A percentile compares a stretch with the other conserved stretches of the same genome.
Conservation (phyloP, 2,329 filamentous ascomycete genomes). For the Aspergillus oerlinghausenensis region DNA sequence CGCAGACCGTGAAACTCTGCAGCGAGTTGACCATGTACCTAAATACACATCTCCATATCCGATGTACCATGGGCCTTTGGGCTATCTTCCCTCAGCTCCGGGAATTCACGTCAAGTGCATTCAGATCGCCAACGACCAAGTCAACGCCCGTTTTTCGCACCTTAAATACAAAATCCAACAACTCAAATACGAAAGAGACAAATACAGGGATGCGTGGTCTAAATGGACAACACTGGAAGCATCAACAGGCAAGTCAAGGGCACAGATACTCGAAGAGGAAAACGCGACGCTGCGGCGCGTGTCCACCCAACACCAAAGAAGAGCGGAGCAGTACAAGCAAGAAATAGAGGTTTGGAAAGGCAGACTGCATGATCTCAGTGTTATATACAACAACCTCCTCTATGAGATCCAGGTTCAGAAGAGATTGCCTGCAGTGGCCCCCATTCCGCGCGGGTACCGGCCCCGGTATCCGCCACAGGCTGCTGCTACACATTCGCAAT, state of each 20-base stretch:
- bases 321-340: constrained; percentile 21
- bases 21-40: constrained; percentile 13
- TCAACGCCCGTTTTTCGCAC: constrained; percentile 18
- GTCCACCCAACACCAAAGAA: constrained; percentile 19
- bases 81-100: constrained; percentile 29
- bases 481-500: background rate
- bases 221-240: constrained; percentile 22
- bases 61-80: constrained; percentile 18
- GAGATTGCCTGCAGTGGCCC: constrained; percentile 12
- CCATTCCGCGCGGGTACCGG: constrained; percentile 17
- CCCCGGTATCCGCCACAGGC: constrained; percentile 5
- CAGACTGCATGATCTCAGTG: constrained; percentile 17
- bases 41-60: constrained; percentile 32
- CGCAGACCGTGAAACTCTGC: constrained; percentile 20
- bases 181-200: constrained; percentile 26
- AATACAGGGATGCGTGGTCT: constrained; percentile 21
- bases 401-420: constrained; percentile 18
- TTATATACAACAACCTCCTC: constrained; percentile 22
- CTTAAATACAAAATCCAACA: constrained; percentile 20
- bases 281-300: constrained; percentile 23
- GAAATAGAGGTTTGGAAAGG: constrained; percentile 25
- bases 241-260: constrained; percentile 23
- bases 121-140: constrained; percentile 19
- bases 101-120: constrained; percentile 24
- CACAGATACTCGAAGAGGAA: constrained; percentile 16